Evolutionary conservation across 257 asterid genomes (phyloP), one percentile per base, ranked within the genome.

Genomic region (Solanum phureja): DNA sequence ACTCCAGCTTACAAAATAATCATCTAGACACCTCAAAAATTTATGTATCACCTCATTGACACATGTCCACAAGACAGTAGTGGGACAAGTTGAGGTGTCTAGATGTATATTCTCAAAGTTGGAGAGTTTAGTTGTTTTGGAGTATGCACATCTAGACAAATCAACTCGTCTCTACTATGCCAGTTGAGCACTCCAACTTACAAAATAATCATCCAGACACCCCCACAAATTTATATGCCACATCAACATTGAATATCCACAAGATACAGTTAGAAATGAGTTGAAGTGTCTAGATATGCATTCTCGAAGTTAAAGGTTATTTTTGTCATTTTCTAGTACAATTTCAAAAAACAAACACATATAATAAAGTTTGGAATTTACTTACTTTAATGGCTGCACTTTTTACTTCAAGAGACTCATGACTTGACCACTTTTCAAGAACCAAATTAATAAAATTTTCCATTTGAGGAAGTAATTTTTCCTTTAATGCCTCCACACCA

Each of bases 341-440:
- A 33, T 33, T 33, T 33, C 34, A 33, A 33, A 33, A 33, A 33
- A 33, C 3, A 33, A 33, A 33, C 31, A 29, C 31, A 29, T 29
- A 33, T 16, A 44, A 7, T 29, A 21, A 60, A 62, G 27, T 23
- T 16, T 27, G 77, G 12, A 34, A 34, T 83, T 79, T 23, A 86
- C 46, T 91, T 91, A 95, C 96, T 87, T 90, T 89, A 8, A 93
- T 94, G 16, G 98, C 71, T 86, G 93, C 94, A 73, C 95, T 94
- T 91, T 94, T 94, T 29, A 95, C 92, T 92, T 95, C 98, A 44
- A 95, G 87, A 3, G 96, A 93, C 1, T 91, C 91, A 19, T 62
- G 91, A 37, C 35, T 79, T 21, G 95, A 92, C 98, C n/a, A n/a
- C n/a, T n/a, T n/a, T n/a, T n/a, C n/a, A n/a, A n/a, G n/a, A n/a